Evolutionary conservation across 2,329 filamentous ascomycete species (phyloP), one percentile per base, ranked within the genome.

Genomic region (Corniculantispora saksenae): DNA sequence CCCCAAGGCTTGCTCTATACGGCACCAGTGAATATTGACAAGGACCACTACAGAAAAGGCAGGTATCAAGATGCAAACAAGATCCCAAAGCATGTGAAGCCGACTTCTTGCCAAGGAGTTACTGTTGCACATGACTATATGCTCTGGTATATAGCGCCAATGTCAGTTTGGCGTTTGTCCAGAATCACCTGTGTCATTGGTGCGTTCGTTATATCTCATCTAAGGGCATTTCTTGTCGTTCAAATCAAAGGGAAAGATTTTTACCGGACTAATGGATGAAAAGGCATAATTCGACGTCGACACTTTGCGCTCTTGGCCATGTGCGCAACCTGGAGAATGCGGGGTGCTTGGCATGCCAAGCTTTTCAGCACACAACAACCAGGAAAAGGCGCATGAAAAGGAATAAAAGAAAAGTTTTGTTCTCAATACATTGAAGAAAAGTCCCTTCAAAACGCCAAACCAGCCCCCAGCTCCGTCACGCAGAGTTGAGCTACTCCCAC

Each of bases 301-400:
- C 7, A 9, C 47, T 50, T 25, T 53, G 50, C 50, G 6, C 45
- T 48, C 19, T 10, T 43, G 38, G 38, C 38, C 12, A 7, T 19
- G n/a, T 19, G 6, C 23, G 3, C 19, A 50, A 25, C 5, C 47
- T 21, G 47, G n/a, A 21, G 47, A 50, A 50, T 12, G 50, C 50
- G 50, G 50, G 50, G 50, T 53, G 50, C 50, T 53, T 29, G 17
- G 50, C 23, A 53, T 29, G 50, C 50, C 50, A 53, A 53, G 50
- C 25, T 13, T 19, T 53, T 29, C n/a, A 19, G 21, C 19, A 21
- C 45, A 23, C 21, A 17, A 53, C 3, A 29, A 53, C 4, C 21
- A 29, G 3, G 29, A 53, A 29, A 29, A 53, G 3, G 10, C 21
- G 6, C 3, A 53, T 6, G 9, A 53, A 17, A 29, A 53, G 17